Base-by-base conservation (phyloP, 179 eudicot species). In the Spinacia oleracea region DNA sequence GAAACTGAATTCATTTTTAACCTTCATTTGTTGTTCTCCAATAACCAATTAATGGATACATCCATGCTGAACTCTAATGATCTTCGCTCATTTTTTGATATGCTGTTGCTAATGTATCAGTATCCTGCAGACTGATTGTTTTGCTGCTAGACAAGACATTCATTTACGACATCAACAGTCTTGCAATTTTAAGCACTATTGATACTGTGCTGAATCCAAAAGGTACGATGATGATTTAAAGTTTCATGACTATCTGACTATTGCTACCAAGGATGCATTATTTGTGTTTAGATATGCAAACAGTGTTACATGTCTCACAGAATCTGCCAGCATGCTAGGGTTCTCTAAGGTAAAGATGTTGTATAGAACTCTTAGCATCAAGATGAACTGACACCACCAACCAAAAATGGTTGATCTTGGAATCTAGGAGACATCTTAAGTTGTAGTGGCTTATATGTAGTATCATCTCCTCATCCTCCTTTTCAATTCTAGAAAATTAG, bases 141-240 rank as follows among this genome's bases (percentile, higher is more conserved):
- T 80, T 93, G 62, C 86, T 96, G 87, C 88, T 86, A 85, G 98
- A 89, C 78, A 89, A 90, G 87, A 80, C 91, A 56, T 96, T 83
- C 82, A 81, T 96, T 77, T 96, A 96, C 86, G 99, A 93, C 82
- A 86, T 84, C 75, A 85, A 85, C 77, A 88, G 72, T 70, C 91
- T 90, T 27, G 80, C 81, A 65, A 89, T 91, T 74, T 82, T 93
- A 81, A 90, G 86, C 82, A 90, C 94, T 69, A 77, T 96, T 62
- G 98, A 93, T 80, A 93, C 97, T 1, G 93, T 91, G 85, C 91
- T 92, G 43, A 96, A 96, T 81, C 78, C 84, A 62, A 93, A 89
- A 89, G 99, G 99, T 91, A 78, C 81, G 78, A 31, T 82, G 78
- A 31, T 78, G 59, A 71, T 70, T 16, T 21, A n/a, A 21, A 38